Percentiles rank a stretch among this genome's conserved stretches.
phyloP scores from a whole-genome alignment of 495 filamentous ascomycete genomes.

The Hypoxylon perforatum region DNA sequence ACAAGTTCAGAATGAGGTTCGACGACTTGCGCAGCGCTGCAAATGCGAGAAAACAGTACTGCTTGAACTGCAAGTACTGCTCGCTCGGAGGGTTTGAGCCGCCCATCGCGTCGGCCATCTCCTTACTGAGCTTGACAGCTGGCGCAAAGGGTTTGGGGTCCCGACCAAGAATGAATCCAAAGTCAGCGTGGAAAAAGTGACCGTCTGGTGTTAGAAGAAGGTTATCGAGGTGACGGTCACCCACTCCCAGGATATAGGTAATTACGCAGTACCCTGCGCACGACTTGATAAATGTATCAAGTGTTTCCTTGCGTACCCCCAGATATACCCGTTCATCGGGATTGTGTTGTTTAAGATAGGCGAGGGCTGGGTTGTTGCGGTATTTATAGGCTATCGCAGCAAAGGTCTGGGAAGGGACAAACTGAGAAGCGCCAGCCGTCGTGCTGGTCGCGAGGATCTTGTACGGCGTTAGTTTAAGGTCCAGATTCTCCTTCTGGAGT shows the following conservation, averaged over 20 bases:
- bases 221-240: slow-evolving; percentile 96
- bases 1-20: slow-evolving; percentile 94
- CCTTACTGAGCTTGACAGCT: slow-evolving; percentile 94
- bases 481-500: slow-evolving; percentile 94
- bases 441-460: slow-evolving; percentile 93
- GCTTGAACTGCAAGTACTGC: slow-evolving; percentile 87
- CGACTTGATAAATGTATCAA: slow-evolving; percentile 95
- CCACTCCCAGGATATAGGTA: slow-evolving; percentile 97
- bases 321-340: slow-evolving; percentile 85
- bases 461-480: slow-evolving; percentile 94
- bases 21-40: slow-evolving; percentile 87
- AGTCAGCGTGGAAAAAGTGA: slow-evolving; percentile 98
- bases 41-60: slow-evolving; percentile 96
- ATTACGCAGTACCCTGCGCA: slow-evolving; percentile 99
- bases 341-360: slow-evolving; percentile 90
- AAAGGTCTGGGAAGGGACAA: slow-evolving; percentile 85
- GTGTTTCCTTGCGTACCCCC: slow-evolving; percentile 88
- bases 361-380: slow-evolving; percentile 75
- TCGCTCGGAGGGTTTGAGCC: slow-evolving; percentile 71
- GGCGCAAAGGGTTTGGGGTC: slow-evolving; percentile 98
- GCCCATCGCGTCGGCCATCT: slow-evolving; percentile 99
- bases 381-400: slow-evolving; percentile 83
- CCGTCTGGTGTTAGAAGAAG: slow-evolving; percentile 89
- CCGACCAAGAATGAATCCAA: slow-evolving; percentile 96
- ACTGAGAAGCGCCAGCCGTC: slow-evolving; percentile 90